A percentile compares a stretch with the other conserved stretches of the same genome.
Evolutionary conservation across 177 flowering plant genomes (phyloP).

Genomic region (Vitis hybrid): DNA sequence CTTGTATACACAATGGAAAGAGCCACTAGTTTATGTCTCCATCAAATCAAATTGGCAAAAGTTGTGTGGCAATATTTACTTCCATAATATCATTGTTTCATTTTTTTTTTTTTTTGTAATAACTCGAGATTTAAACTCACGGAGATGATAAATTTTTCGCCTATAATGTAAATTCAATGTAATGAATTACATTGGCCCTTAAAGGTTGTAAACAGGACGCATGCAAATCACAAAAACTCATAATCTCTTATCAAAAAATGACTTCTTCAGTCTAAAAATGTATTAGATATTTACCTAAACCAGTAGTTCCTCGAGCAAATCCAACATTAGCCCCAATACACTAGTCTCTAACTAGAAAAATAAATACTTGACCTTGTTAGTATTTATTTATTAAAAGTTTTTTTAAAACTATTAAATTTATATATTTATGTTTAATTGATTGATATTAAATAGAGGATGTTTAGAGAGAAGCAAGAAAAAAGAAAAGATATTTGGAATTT

Average conservation of each 20-base stretch:
- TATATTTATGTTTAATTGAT: too few relatives aligned
- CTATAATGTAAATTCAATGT: too few relatives aligned
- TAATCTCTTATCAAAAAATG: background rate
- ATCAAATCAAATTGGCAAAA: too few relatives aligned
- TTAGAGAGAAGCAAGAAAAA: too few relatives aligned
- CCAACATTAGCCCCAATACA: slow-evolving; percentile 28
- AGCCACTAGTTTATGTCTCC: background rate
- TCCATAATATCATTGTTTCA: too few relatives aligned
- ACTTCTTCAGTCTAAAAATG: slow-evolving; percentile 4
- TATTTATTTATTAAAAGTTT: background rate
- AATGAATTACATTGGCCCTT: too few relatives aligned
- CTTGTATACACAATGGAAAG: slow-evolving; percentile 12
- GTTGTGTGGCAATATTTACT: accelerated
- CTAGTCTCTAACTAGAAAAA: slow-evolving; percentile 29
- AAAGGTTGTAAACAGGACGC: accelerated
- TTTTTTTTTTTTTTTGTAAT: too few relatives aligned
- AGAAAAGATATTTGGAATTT: too few relatives aligned
- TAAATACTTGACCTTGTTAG: slow-evolving; percentile 16
- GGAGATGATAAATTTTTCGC: too few relatives aligned
- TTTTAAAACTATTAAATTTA: too few relatives aligned
- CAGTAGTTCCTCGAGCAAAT: slow-evolving; percentile 16
- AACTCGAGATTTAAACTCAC: too few relatives aligned
- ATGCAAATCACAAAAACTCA: background rate
- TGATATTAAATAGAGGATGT: too few relatives aligned
- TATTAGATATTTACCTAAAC: slow-evolving; percentile 15